phyloP scores from a whole-genome alignment of 1,139 yeast species.

The Suhomyces chickasaworum region DNA sequence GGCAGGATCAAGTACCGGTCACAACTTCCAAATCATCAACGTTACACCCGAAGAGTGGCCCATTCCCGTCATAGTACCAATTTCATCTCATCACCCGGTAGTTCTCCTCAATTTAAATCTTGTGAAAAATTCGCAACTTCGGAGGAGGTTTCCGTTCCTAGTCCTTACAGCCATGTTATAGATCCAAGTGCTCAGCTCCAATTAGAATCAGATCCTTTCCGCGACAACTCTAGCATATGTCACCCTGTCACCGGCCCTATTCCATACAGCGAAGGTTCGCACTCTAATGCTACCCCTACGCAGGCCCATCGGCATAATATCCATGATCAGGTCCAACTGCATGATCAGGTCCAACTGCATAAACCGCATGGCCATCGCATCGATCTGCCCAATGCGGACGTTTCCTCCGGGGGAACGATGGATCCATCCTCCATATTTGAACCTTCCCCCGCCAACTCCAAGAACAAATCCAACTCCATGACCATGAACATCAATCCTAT shows the following conservation, averaged over 20 bases:
- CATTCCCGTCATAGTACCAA: background rate
- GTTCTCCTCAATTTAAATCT: background rate
- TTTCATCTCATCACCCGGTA: background rate
- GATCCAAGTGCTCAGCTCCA: background rate
- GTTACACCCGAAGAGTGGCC: background rate
- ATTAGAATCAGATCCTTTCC: no score
- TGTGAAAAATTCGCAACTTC: background rate
- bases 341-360: no score
- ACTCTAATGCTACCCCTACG: background rate
- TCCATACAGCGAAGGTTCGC: background rate
- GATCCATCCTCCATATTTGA: no score
- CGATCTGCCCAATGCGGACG: background rate
- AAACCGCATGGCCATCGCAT: no score
- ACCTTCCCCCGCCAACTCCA: background rate
- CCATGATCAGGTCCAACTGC: no score
- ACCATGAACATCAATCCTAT: no score
- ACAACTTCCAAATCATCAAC: background rate
- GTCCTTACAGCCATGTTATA: no score
- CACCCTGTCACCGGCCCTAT: background rate
- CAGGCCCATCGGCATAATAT: no score
- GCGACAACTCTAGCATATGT: background rate
- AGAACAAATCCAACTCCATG: background rate
- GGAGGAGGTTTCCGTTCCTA: background rate
- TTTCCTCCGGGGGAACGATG: background rate
- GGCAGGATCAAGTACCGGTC: conserved; percentile 4